A percentile compares a stretch with the other conserved stretches of the same genome.
phyloP scores from a whole-genome alignment of 768 basidiomycete species.

The Tulasnella sp. region DNA sequence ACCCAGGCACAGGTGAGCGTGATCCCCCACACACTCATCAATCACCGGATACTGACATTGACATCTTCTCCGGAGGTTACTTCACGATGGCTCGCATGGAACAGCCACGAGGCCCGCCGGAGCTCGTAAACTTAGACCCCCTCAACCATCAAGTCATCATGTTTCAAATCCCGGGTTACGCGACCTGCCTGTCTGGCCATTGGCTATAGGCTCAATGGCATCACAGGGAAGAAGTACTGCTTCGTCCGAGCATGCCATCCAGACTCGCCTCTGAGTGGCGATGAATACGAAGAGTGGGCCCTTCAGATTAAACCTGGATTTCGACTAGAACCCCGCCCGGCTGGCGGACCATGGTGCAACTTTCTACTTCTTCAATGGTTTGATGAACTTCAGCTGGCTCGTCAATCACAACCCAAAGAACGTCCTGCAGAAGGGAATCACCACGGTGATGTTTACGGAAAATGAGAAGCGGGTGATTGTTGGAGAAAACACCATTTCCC shows the following conservation, averaged over 20 bases:
- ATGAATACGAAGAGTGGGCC: conserved; percentile 1
- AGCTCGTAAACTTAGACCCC: no score
- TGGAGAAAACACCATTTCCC: no score
- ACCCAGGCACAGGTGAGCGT: background rate
- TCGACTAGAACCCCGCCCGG: background rate
- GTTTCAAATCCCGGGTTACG: background rate
- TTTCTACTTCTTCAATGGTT: no score
- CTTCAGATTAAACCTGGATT: background rate
- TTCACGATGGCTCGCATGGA: no score
- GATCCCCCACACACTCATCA: no score
- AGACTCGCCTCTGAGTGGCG: background rate
- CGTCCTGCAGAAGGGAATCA: background rate
- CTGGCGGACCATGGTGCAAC: background rate
- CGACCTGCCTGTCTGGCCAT: background rate
- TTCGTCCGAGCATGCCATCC: background rate
- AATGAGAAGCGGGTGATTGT: background rate
- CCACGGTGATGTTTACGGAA: background rate
- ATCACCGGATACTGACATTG: no score
- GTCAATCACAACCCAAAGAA: background rate
- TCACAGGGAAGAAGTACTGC: background rate
- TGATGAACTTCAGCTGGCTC: background rate
- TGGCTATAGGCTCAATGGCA: background rate
- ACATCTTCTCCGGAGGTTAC: no score
- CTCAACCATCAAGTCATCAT: no score
- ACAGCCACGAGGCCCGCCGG: no score